These are phyloP conservation scores for Colletotrichum sp. DNA, from an alignment of 2,329 filamentous ascomycete genomes.

Conservation along the genomic window DNA sequence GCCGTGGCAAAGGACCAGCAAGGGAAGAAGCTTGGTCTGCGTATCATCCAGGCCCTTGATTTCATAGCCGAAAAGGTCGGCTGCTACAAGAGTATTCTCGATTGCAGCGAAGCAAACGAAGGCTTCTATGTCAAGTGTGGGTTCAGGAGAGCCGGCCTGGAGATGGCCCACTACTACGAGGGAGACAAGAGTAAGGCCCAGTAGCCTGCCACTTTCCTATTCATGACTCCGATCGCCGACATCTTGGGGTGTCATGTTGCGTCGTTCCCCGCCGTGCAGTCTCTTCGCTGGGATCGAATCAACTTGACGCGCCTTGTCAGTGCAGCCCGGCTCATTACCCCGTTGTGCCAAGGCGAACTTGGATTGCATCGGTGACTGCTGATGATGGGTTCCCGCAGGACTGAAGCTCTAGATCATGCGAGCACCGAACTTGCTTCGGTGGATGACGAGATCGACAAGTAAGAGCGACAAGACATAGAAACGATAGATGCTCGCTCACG, in stretches of 20 bases:
- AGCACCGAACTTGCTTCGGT: not conserved
- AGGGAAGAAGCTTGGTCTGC: conserved; percentile 92
- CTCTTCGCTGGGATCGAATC: not conserved
- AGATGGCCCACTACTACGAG: conserved; percentile 97
- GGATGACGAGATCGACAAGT: not conserved
- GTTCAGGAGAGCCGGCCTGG: conserved; percentile 86
- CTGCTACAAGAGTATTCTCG: conserved; percentile 96
- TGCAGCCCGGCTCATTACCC: not conserved
- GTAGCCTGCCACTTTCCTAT: conserved; percentile 13
- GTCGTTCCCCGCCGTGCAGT: not conserved
- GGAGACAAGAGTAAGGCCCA: conserved; percentile 51
- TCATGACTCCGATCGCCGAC: not conserved
- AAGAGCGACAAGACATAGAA: not conserved
- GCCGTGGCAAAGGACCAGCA: conserved; percentile 94
- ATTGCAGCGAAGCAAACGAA: conserved; percentile 95
- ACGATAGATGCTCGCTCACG: not conserved
- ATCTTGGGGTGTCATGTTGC: not conserved
- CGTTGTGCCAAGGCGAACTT: not conserved
- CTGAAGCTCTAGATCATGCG: not conserved
- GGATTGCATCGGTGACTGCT: conserved; percentile 8
- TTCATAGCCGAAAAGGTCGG: conserved; percentile 85
- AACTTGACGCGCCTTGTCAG: not conserved
- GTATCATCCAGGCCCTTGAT: conserved; percentile 93
- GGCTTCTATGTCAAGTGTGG: conserved; percentile 99
- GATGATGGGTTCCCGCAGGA: not conserved